Conservation (phyloP, 2,329 filamentous ascomycete species). For the Drechmeria coniospora region DNA sequence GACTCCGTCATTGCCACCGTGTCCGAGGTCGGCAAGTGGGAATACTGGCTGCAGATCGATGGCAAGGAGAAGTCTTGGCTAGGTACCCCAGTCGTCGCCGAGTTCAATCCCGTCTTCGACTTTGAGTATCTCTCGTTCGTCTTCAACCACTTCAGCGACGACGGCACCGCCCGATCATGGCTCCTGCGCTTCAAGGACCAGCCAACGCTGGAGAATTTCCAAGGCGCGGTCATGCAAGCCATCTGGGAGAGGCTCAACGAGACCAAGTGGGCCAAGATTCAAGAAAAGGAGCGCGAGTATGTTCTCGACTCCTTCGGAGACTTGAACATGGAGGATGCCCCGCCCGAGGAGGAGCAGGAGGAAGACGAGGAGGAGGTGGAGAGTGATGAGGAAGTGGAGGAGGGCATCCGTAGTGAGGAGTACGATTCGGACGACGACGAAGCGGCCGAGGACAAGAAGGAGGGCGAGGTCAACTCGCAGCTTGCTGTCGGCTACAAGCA, state of each 20-base stretch:
- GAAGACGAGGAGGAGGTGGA: slow-evolving; percentile 39
- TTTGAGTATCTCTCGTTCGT: slow-evolving; percentile 99
- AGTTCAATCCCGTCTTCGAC: slow-evolving; percentile 97
- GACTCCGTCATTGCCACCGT: slow-evolving; percentile 61
- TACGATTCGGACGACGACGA: slow-evolving; percentile 56
- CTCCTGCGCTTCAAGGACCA: slow-evolving; percentile 82
- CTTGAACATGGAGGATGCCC: slow-evolving; percentile 72
- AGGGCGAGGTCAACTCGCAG: slow-evolving; percentile 78
- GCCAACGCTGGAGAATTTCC: slow-evolving; percentile 66
- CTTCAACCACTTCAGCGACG: slow-evolving; percentile 87
- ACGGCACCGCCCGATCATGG: slow-evolving; percentile 91
- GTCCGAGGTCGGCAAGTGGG: slow-evolving; percentile 76
- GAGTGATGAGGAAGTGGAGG: slow-evolving; percentile 45
- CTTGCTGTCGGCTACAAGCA: slow-evolving; percentile 95
- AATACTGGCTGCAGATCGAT: slow-evolving; percentile 86
- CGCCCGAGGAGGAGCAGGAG: slow-evolving; percentile 28
- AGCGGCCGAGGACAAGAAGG: slow-evolving; percentile 50
- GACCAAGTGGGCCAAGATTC: slow-evolving; percentile 84
- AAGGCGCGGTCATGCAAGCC: slow-evolving; percentile 86
- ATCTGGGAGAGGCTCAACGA: slow-evolving; percentile 95
- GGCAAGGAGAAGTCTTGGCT: slow-evolving; percentile 69
- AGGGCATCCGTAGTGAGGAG: slow-evolving; percentile 53
- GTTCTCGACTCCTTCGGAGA: slow-evolving; percentile 93
- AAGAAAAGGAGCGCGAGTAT: slow-evolving; percentile 86
- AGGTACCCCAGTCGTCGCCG: slow-evolving; percentile 68